These are phyloP conservation scores for Suillus fuscotomentosus DNA, from an alignment of 768 basidiomycete genomes.

Conservation along the genomic window DNA sequence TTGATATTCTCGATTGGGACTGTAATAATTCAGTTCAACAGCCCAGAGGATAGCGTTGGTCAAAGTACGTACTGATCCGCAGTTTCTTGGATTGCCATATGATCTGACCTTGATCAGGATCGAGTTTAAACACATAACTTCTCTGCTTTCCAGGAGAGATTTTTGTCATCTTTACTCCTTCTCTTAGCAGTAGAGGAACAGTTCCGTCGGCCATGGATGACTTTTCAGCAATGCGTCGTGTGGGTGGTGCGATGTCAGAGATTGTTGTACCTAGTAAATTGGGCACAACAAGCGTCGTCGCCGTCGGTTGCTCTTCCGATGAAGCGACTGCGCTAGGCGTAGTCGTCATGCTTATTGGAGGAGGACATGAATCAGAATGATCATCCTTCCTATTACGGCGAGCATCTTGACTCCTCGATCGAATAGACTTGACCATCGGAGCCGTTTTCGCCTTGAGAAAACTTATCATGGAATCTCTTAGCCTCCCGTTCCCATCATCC, in stretches of 20 bases:
- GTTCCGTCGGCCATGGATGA: slow-evolving; percentile 36
- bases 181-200: slow-evolving; percentile 56
- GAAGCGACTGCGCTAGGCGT: neutral
- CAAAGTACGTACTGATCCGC: slow-evolving; percentile 52
- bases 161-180: slow-evolving; percentile 78
- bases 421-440: slow-evolving; percentile 28
- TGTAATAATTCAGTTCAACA: slow-evolving; percentile 25
- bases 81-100: slow-evolving; percentile 73
- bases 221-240: slow-evolving; percentile 4
- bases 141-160: slow-evolving; percentile 79
- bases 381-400: slow-evolving; percentile 25
- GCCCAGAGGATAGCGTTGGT: neutral
- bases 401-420: slow-evolving; percentile 1
- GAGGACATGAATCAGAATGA: neutral
- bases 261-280: neutral
- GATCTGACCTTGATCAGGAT: slow-evolving; percentile 79
- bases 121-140: slow-evolving; percentile 65
- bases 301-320: neutral
- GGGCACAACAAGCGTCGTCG: neutral
- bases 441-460: slow-evolving; percentile 33
- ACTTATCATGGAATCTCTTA: slow-evolving; percentile 35
- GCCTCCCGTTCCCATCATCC: slow-evolving; percentile 5
- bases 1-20: slow-evolving; percentile 87
- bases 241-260: neutral
- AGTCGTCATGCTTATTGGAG: neutral